phyloP scores from a whole-genome alignment of 1,284 basidiomycete species.

The Irpex sp. region DNA sequence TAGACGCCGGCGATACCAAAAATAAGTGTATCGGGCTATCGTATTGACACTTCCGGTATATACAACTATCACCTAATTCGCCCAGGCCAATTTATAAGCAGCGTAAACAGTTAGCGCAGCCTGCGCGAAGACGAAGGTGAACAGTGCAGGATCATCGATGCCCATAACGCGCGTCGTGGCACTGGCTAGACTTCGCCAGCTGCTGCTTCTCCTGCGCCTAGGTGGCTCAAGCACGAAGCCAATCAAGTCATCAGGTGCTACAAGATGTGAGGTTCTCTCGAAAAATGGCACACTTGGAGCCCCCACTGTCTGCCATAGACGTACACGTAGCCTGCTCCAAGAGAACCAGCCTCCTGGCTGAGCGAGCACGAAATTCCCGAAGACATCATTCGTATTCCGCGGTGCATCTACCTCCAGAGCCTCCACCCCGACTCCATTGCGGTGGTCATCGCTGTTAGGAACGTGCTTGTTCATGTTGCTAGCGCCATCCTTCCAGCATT shows the following conservation, averaged over 20 bases:
- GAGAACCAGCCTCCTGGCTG: not conserved
- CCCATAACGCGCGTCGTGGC: not conserved
- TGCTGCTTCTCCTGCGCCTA: not conserved
- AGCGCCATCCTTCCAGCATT: not conserved
- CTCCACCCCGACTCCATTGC: too few relatives aligned
- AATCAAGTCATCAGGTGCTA: not conserved
- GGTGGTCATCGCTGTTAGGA: too few relatives aligned
- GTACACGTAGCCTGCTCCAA: not conserved
- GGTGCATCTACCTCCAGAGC: not conserved
- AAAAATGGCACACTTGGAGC: not conserved
- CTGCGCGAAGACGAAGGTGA: not conserved
- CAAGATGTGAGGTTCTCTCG: not conserved
- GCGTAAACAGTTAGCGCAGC: not conserved
- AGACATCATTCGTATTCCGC: not conserved
- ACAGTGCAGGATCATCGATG: not conserved
- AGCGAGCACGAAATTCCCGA: not conserved
- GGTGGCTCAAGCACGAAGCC: not conserved
- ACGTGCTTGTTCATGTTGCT: too few relatives aligned
- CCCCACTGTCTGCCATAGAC: not conserved
- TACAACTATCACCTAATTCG: too few relatives aligned
- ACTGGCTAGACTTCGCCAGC: not conserved
- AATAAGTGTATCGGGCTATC: too few relatives aligned
- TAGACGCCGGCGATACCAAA: too few relatives aligned
- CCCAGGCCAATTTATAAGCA: not conserved
- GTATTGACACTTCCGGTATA: too few relatives aligned